Conservation (phyloP, 805 yeast species). For the Kluyveromyces nonfermentans region DNA sequence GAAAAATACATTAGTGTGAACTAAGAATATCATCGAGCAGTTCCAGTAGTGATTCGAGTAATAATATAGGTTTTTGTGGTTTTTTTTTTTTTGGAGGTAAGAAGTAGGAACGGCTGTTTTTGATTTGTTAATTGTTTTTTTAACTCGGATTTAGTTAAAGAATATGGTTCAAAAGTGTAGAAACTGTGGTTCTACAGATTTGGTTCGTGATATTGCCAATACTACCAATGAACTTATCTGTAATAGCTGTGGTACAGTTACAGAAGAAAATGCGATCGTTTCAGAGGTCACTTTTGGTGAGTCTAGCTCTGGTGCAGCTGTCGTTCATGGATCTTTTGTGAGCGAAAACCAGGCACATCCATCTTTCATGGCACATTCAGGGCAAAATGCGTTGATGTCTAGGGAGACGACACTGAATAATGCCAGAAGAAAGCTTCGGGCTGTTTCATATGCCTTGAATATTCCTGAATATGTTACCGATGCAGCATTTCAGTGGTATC, state of each 20-base stretch:
- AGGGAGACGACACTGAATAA: constrained; percentile 83
- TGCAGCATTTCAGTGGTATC: constrained; percentile 84
- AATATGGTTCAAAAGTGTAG: constrained; percentile 24
- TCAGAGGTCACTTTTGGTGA: constrained; percentile 94
- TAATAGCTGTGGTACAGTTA: constrained; percentile 73
- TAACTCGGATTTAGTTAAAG: not conserved
- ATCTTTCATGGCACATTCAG: constrained; percentile 42
- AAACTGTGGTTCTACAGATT: constrained; percentile 45
- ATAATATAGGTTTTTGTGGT: too few relatives aligned
- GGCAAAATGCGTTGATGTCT: constrained; percentile 70
- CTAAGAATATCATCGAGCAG: too few relatives aligned
- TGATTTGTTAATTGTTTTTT: too few relatives aligned
- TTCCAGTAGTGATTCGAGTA: too few relatives aligned
- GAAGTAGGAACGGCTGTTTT: constrained; percentile 1
- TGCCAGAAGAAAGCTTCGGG: constrained; percentile 69
- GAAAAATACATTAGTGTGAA: too few relatives aligned
- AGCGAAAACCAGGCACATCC: constrained; percentile 81
- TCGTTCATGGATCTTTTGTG: constrained; percentile 90
- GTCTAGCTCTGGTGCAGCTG: constrained; percentile 85
- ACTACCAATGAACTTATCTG: constrained; percentile 77
- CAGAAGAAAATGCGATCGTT: constrained; percentile 88
- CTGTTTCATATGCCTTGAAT: constrained; percentile 66
- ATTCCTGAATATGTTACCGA: constrained; percentile 83
- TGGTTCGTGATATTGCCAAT: constrained; percentile 42
- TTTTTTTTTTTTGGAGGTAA: constrained; percentile 1